phyloP scores from a whole-genome alignment of 768 basidiomycete species.

The Polyporus arcularius region DNA sequence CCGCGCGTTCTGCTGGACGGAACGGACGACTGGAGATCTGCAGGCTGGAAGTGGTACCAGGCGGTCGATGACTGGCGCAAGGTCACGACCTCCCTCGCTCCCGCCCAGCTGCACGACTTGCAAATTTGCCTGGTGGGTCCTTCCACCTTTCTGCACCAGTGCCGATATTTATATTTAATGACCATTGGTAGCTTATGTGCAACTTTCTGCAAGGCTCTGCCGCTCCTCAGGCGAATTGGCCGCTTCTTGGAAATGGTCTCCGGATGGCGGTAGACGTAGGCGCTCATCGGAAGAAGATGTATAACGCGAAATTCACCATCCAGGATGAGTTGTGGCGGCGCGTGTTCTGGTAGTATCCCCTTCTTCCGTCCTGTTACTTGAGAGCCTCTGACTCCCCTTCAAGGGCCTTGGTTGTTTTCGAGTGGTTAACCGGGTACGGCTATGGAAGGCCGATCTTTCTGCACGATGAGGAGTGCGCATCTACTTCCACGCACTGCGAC shows the following conservation, averaged over 20 bases:
- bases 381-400: no score
- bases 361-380: no score
- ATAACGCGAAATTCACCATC: constrained; percentile 28
- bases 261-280: constrained; percentile 59
- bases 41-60: constrained; percentile 1
- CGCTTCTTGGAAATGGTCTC: constrained; percentile 37
- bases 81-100: constrained; percentile 46
- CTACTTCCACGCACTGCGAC: no score
- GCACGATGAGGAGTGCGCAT: constrained; percentile 64
- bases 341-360: constrained; percentile 43
- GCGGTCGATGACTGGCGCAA: constrained; percentile 48
- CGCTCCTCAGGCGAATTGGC: constrained; percentile 44
- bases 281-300: constrained; percentile 42
- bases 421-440: constrained; percentile 41
- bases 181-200: constrained; percentile 42
- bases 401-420: constrained; percentile 25
- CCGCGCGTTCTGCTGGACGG: not conserved
- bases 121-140: constrained; percentile 52
- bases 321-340: constrained; percentile 54
- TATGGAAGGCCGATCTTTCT: constrained; percentile 69
- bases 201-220: constrained; percentile 47
- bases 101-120: constrained; percentile 56
- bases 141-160: no score
- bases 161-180: not conserved
- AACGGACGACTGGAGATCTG: not conserved